These are phyloP conservation scores for Pseudopithomyces maydicus DNA, from an alignment of 2,329 filamentous ascomycete species.

Conservation along the genomic window DNA sequence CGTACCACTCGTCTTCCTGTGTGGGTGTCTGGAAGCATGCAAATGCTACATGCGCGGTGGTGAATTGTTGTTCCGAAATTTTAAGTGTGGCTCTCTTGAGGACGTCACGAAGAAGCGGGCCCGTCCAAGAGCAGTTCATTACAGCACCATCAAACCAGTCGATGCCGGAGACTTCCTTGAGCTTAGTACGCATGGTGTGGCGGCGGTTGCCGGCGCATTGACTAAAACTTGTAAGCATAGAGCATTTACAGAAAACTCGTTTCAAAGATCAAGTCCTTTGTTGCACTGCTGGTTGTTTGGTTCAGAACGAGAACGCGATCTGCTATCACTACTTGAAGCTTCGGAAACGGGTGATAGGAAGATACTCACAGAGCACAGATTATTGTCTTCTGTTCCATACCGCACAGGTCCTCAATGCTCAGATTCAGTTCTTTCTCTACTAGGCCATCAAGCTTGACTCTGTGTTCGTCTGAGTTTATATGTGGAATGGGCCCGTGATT, in stretches of 20 bases:
- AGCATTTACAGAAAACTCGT: no score
- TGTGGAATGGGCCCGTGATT: constrained; percentile 62
- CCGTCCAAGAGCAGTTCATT: constrained; percentile 64
- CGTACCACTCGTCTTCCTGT: constrained; percentile 65
- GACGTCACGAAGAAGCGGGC: constrained; percentile 58
- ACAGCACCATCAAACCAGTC: constrained; percentile 66
- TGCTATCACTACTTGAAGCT: no score
- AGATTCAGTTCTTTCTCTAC: constrained; percentile 53
- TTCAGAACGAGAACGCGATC: no score
- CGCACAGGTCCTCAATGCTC: constrained; percentile 53
- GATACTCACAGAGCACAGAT: constrained; percentile 55
- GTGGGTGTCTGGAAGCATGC: constrained; percentile 58
- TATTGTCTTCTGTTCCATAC: constrained; percentile 60
- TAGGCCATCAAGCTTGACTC: constrained; percentile 56
- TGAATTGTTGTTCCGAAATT: constrained; percentile 32
- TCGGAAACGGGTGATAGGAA: no score
- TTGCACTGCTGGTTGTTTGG: no score
- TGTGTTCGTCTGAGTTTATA: constrained; percentile 47
- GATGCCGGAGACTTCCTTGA: constrained; percentile 64
- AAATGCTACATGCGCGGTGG: constrained; percentile 59
- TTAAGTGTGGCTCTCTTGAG: constrained; percentile 53
- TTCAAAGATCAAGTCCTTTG: not conserved
- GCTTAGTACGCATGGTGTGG: constrained; percentile 64
- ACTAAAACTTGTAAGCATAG: not conserved
- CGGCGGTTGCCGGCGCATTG: constrained; percentile 66